Evolutionary conservation across 1,284 basidiomycete species (phyloP), one percentile per base, ranked within the genome.

Genomic region (Taiwanofungus camphoratus): DNA sequence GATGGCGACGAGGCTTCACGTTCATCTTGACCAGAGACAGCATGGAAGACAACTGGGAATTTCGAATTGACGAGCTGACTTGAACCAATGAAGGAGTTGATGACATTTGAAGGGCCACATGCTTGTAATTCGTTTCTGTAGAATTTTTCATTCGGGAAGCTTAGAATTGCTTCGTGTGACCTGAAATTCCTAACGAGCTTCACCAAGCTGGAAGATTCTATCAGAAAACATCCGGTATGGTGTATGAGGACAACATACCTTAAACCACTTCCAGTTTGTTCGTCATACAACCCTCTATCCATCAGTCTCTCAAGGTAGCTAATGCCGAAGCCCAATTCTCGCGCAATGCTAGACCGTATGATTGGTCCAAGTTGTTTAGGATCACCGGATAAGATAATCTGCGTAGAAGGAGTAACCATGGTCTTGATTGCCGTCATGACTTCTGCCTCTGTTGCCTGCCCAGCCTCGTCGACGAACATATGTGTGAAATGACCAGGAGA

Each of bases 391-490:
- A 81, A 60, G 5, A 81, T 57, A 11, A 81, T 56, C 44, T 73
- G 75, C 4, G 46, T 78, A 2, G 59, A 47, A 6, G 53, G 43
- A 36, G 63, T 58, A 0, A 69, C 71, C 38, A 74, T 59, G 5
- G 67, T 69, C 62, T 71, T 73, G 50, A 81, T 67, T 0, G 75
- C 64, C 1, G 76, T 65, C 64, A 79, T 74, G 7, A 68, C 60
- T 46, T 80, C 76, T 0, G 77, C 74, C 50, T 82, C 79, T 12
- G 68, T 71, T 1, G 75, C 77, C 51, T 83, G 79, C 0, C 77
- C 80, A 4, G 79, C 79, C 51, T 84, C 80, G 53, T 84, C 80
- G 9, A 81, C 61, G 53, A 83, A 78, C 15, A 84, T 77, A 45
- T 82, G 73, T 1, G 62, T 69, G 53, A 75, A 83, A 57, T 82